These are phyloP conservation scores for Coemansia sp. DNA, from an alignment of 192 early-diverging fungal genomes.

Conservation along the genomic window DNA sequence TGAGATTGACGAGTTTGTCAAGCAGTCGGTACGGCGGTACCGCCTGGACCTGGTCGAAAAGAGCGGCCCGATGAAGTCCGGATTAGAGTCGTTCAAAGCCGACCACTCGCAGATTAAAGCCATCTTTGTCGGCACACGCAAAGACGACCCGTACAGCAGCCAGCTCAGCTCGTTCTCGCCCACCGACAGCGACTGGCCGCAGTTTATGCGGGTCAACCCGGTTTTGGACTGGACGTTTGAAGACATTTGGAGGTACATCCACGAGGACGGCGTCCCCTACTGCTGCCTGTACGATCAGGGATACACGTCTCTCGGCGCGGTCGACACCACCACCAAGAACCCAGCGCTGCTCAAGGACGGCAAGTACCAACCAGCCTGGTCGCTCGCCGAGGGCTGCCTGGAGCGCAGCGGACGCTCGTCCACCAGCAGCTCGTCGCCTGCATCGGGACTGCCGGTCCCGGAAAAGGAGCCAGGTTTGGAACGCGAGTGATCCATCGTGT, in stretches of 20 bases:
- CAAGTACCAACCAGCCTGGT: slow-evolving; percentile 29
- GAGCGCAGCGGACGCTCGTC: slow-evolving; percentile 48
- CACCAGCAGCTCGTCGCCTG: slow-evolving; percentile 10
- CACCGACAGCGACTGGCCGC: slow-evolving; percentile 88
- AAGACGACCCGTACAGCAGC: slow-evolving; percentile 70
- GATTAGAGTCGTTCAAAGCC: slow-evolving; percentile 67
- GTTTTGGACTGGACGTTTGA: slow-evolving; percentile 87
- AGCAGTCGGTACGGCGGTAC: slow-evolving; percentile 66
- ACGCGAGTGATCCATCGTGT: background rate
- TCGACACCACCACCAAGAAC: slow-evolving; percentile 79
- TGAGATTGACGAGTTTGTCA: slow-evolving; percentile 85
- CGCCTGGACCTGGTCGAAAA: slow-evolving; percentile 61
- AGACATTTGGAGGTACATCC: slow-evolving; percentile 78
- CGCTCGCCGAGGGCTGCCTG: slow-evolving; percentile 19
- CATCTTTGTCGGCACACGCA: slow-evolving; percentile 78
- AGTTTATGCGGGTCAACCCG: slow-evolving; percentile 86
- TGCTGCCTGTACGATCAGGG: slow-evolving; percentile 87
- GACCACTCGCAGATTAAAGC: slow-evolving; percentile 56
- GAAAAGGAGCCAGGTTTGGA: slow-evolving; percentile 51
- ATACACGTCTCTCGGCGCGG: slow-evolving; percentile 89
- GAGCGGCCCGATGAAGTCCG: slow-evolving; percentile 72
- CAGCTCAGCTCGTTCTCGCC: slow-evolving; percentile 56
- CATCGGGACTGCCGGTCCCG: slow-evolving; percentile 63
- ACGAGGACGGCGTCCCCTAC: slow-evolving; percentile 64
- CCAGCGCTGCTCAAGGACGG: slow-evolving; percentile 62